Evolutionary conservation across 2,329 filamentous ascomycete genomes (phyloP), one percentile per base, ranked within the genome.

Genomic region (Hymenoscyphus fraxineus): DNA sequence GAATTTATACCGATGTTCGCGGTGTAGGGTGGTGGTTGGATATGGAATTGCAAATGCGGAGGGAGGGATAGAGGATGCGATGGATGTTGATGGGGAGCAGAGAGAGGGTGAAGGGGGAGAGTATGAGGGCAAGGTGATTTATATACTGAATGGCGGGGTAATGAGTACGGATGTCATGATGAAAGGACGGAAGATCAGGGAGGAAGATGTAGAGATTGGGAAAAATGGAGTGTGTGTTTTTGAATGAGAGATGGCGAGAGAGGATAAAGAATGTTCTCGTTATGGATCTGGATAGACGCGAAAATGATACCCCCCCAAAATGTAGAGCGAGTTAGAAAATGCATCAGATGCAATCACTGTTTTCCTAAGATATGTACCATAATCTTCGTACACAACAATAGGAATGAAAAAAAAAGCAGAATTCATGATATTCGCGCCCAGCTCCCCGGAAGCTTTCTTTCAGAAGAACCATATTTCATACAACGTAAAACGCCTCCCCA

Each of bases 1-100:
- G 19, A 78, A 82, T 64, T 69, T 85, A 4, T 78, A 84, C 67
- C 78, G 83, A 27, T 91, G 88, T 76, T 81, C 79, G 13, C 77
- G 88, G 63, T 91, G 88, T 77, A 78, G 80, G 39, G 73, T 88
- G 35, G 80, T 83, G 0, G 78, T 89, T 56, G 88, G 85, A 35
- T 91, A 91, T 77, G 80, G 83, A 71, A 75, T 90, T 54, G 84
- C 86, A 70, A 76, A 76, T 72, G 76, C 78, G 61, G 60, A 56
- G 40, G 64, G 60, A 9, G 60, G 19, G 19, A 58, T 47, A 51
- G 63, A 65, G 66, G 67, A 47, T 61, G 61, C 55, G 64, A 71
- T 67, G 65, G 70, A 71, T 56, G 61, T 59, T 27, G 70, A 66
- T 58, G 59, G 61, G 70, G 66, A 71, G 68, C 58, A 66, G 66